Conservation (phyloP, 768 basidiomycete genomes). For the Lactarius evosmus region DNA sequence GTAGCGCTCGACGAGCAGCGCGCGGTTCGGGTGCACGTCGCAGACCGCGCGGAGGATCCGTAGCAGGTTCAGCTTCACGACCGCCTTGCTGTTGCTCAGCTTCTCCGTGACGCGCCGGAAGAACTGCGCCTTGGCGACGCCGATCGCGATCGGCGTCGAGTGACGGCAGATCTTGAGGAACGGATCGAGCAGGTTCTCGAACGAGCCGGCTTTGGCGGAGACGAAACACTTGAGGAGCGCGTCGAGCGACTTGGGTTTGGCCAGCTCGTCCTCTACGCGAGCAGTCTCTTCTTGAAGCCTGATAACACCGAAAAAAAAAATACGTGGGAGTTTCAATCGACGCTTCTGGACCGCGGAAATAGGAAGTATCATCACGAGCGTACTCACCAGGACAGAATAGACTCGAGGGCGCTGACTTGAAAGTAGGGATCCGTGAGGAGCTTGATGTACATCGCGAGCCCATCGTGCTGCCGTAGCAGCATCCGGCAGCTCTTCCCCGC, state of each 20-base stretch:
- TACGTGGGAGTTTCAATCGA: neutral
- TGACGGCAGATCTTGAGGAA: constrained; percentile 88
- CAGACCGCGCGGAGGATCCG: constrained; percentile 81
- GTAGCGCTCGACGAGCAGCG: constrained; percentile 76
- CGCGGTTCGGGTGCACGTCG: constrained; percentile 85
- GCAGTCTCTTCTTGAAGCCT: constrained; percentile 96
- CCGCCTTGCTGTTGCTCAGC: constrained; percentile 72
- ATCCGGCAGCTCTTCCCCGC: constrained; percentile 92
- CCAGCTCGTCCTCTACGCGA: constrained; percentile 84
- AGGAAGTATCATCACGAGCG: neutral
- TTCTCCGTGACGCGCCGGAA: constrained; percentile 86
- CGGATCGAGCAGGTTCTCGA: constrained; percentile 89
- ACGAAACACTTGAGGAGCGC: constrained; percentile 77
- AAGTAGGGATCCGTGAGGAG: constrained; percentile 85
- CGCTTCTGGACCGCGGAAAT: neutral
- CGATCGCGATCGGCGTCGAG: constrained; percentile 69
- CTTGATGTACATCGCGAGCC: constrained; percentile 74
- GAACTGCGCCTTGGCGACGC: constrained; percentile 78
- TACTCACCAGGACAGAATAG: constrained; percentile 81
- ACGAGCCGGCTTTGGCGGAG: constrained; percentile 80
- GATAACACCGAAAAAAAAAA: neutral
- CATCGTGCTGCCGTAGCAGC: constrained; percentile 90
- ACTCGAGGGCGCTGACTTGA: constrained; percentile 88
- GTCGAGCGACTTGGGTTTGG: constrained; percentile 62
- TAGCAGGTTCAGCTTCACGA: constrained; percentile 87